Base-by-base conservation (phyloP, 805 yeast species). In the Cyberlindnera euphorbiiphila region DNA sequence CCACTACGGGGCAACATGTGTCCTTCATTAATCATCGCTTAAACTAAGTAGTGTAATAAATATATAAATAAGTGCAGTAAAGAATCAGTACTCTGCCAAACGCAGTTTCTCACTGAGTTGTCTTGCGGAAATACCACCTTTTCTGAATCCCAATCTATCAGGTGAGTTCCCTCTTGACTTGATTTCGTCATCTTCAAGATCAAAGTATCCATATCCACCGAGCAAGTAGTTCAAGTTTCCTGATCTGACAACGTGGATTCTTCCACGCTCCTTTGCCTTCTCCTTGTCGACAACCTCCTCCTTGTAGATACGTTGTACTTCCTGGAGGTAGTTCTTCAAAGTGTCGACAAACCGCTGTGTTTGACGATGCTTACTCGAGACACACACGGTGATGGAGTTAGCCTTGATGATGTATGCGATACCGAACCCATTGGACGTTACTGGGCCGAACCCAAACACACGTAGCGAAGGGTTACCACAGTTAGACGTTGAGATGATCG, bases 401-500 rank as follows among this genome's bases (percentile, higher is more conserved):
- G 69, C 76, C 59, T 89, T 87, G 49, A 88, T 82, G 49, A 88
- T 85, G 58, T 88, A 88, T 5, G 95, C 96, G 25, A 88, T 73
- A n/a, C 96, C 96, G 60, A 82, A 87, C 3, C 97, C 97, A 54
- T 85, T 89, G 32, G 87, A 82, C 11, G 83, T 71, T 2, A 87
- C 89, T 3, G 97, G 96, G 4, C 96, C 94, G 54, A 88, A 88
- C 0, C 97, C 97, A 65, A 88, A 88, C 34, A 82, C 68, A 45
- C 83, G 79, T 40, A 88, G 68, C 2, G 95, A 83, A 6, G 95
- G 95, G 57, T 88, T 88, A 25, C 96, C 96, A 65, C 97, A 88
- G 60, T 88, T 88, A 13, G 89, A 79, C 5, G 93, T 84, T 11
- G 94, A 84, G 18, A 88, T 65, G 15, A 87, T 72, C 5, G 91